Evolutionary conservation across 2,329 filamentous ascomycete species (phyloP), one percentile per base, ranked within the genome.

Genomic region (Penicillium sp.): DNA sequence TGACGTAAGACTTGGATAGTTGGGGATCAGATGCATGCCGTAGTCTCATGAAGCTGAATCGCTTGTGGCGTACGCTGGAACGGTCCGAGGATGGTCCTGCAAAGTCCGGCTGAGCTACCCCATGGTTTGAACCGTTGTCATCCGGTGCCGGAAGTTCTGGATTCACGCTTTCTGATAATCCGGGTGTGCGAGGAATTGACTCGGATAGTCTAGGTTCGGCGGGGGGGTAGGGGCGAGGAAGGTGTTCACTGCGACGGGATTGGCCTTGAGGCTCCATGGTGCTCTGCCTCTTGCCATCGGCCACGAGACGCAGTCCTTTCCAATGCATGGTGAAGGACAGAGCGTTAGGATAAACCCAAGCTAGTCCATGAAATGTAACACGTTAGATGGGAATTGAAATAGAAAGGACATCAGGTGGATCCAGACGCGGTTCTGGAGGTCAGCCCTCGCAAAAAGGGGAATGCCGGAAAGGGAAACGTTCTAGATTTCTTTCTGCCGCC

Each of bases 1-100:
- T 60, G 76, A 82, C 61, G 66, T 84, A 89, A 45, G 85, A 84
- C 65, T 82, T 75, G 10, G 88, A 88, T 53, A 97, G 73, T 68
- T 96, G 89, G 44, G 89, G 86, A 71, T 97, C 91, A 8, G 90
- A 96, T 54, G 88, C 90, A 78, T 95, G 90, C 62, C 89, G 86
- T 67, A 93, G 89, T 64, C 85, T 84, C 71, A 95, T 75, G 69
- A 95, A 69, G 62, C 77, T 82, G 67, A 84, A 82, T 49, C 79
- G 73, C 57, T 77, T 70, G 39, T 67, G 63, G 50, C 63, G 63
- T 54, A 60, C 48, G 43, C 55, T 62, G 24, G 64, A 56, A 35
- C 57, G 52, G 21, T 62, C 61, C 4, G 54, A 49, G 13, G 60
- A 52, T 28, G 57, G 45, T 26, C 51, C 51, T 21, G 58, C 37